phyloP scores from a whole-genome alignment of 2,329 filamentous ascomycete species.

The Claviceps pazoutovae region DNA sequence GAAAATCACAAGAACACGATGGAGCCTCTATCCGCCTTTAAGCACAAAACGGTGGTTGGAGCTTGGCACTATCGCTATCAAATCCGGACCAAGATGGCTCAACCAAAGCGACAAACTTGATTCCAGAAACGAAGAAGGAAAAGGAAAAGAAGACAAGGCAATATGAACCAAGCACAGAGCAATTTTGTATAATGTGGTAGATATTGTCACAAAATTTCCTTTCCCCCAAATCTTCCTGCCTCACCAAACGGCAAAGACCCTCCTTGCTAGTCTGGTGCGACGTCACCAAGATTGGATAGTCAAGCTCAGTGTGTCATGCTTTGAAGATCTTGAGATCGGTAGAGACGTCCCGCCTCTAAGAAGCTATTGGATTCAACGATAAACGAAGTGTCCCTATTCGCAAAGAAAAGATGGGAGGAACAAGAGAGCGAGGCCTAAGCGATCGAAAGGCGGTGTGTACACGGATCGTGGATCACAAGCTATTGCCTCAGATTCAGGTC shows the following conservation, averaged over 20 bases:
- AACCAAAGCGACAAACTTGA: background rate
- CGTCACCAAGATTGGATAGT: constrained; percentile 1
- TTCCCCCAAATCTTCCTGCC: background rate
- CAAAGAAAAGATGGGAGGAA: background rate
- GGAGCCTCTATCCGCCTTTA: constrained; percentile 1
- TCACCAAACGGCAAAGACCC: background rate
- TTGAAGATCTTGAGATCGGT: background rate
- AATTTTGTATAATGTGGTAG: constrained; percentile 3
- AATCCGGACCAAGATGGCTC: constrained; percentile 1
- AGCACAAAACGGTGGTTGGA: background rate
- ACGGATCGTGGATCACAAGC: background rate
- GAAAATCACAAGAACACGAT: constrained; percentile 1
- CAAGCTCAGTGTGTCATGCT: constrained; percentile 3
- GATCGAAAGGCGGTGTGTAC: background rate
- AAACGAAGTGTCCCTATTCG: background rate
- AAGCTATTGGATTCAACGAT: background rate
- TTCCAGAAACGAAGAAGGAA: background rate
- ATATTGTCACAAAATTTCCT: constrained; percentile 2
- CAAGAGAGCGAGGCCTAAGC: background rate
- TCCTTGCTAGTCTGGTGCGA: constrained; percentile 2
- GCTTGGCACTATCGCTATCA: constrained; percentile 3
- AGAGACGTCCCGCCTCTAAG: background rate
- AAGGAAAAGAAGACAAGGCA: background rate
- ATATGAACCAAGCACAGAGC: constrained; percentile 2
- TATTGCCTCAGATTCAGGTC: background rate